Evolutionary conservation across 805 yeast species (phyloP).

Genomic region (Kodamaea sagamina): DNA sequence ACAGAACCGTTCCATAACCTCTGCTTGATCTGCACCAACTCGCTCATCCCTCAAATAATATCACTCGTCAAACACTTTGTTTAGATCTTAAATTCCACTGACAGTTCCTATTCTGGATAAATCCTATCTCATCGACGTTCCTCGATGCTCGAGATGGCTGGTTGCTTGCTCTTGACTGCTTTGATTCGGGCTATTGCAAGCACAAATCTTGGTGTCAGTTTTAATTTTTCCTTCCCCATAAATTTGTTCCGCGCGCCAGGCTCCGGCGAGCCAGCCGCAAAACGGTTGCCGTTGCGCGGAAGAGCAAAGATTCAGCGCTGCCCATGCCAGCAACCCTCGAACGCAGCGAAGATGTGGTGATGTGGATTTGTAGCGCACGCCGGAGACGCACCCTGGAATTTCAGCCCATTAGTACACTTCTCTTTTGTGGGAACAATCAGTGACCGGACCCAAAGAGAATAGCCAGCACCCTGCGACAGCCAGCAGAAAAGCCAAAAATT

Average conservation of each 20-base stretch:
- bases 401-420: too few relatives aligned
- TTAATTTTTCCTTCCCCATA: background rate
- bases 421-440: too few relatives aligned
- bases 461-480: constrained; percentile 5
- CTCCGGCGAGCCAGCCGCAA: too few relatives aligned
- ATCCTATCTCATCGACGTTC: constrained; percentile 2
- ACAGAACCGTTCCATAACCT: constrained; percentile 58
- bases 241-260: background rate
- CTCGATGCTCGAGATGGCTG: constrained; percentile 1
- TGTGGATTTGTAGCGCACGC: too few relatives aligned
- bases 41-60: constrained; percentile 5
- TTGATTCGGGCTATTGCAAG: background rate
- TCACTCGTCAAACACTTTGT: background rate
- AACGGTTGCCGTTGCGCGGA: too few relatives aligned
- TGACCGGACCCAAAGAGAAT: background rate
- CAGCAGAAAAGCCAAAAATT: constrained; percentile 1
- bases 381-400: too few relatives aligned
- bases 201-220: background rate
- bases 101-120: constrained; percentile 2
- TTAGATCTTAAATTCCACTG: too few relatives aligned
- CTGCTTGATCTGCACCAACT: constrained; percentile 27
- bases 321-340: too few relatives aligned
- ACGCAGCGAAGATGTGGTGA: too few relatives aligned
- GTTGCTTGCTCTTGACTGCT: background rate
- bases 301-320: too few relatives aligned